phyloP scores from a whole-genome alignment of 176 grass and related monocot species.

The Aegilops sharonensis region DNA sequence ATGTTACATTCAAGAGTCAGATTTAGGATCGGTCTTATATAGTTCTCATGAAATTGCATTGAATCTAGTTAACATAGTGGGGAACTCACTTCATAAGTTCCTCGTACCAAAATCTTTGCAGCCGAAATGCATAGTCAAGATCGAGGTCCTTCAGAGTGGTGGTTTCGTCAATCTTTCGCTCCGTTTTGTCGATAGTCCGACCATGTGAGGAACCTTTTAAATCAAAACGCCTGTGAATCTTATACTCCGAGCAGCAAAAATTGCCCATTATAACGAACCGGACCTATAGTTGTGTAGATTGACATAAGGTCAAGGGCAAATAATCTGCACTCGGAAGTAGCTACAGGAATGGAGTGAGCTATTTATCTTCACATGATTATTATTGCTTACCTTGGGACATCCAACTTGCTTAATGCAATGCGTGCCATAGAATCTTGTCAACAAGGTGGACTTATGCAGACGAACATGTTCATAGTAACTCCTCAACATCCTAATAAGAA shows the following conservation, averaged over 20 bases:
- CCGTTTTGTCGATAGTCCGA: slow-evolving; percentile 55
- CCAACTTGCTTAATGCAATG: slow-evolving; percentile 79
- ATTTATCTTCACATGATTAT: background rate
- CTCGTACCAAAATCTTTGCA: slow-evolving; percentile 57
- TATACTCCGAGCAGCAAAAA: slow-evolving; percentile 69
- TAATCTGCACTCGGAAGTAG: background rate
- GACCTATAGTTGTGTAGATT: slow-evolving; percentile 40
- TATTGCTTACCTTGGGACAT: slow-evolving; percentile 56
- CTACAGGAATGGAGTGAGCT: background rate
- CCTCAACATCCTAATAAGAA: slow-evolving; percentile 68
- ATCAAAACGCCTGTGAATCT: slow-evolving; percentile 70
- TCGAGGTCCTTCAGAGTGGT: slow-evolving; percentile 72
- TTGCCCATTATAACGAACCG: slow-evolving; percentile 75
- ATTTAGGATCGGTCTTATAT: background rate
- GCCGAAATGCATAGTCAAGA: slow-evolving; percentile 61
- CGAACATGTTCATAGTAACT: slow-evolving; percentile 67
- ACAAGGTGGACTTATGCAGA: slow-evolving; percentile 49
- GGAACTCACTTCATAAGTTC: slow-evolving; percentile 60
- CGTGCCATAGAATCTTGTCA: slow-evolving; percentile 72
- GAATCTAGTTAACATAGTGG: background rate
- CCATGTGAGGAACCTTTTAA: slow-evolving; percentile 76
- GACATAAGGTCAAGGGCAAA: slow-evolving; percentile 1
- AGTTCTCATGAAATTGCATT: background rate
- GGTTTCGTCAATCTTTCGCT: slow-evolving; percentile 53
- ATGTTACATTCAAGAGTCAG: background rate